Percentiles rank a stretch among this genome's conserved stretches.
Conservation (phyloP, 257 asterid species). For the Misopates orontium region DNA sequence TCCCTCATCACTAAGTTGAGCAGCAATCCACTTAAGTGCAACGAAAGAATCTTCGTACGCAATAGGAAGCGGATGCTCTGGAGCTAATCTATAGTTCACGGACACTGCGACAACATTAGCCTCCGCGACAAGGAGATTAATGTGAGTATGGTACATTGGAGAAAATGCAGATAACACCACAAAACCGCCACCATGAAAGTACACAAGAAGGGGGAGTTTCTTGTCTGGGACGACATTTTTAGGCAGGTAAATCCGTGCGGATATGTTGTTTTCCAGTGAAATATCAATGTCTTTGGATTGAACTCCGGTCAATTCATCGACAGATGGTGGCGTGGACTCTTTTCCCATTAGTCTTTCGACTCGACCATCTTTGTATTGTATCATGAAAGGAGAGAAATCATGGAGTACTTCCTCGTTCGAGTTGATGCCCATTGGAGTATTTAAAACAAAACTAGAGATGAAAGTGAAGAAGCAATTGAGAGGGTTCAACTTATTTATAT, state of each 20-base stretch:
- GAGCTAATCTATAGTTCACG: slow-evolving; percentile 47
- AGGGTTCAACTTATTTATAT: too few relatives aligned
- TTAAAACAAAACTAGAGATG: not conserved
- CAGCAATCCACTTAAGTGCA: slow-evolving; percentile 35
- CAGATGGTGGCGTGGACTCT: slow-evolving; percentile 26
- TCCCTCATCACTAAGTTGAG: slow-evolving; percentile 19
- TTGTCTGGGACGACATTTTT: not conserved
- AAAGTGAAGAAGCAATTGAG: not conserved
- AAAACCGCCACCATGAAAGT: slow-evolving; percentile 51
- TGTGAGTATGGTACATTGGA: slow-evolving; percentile 36
- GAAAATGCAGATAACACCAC: slow-evolving; percentile 42
- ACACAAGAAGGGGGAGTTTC: slow-evolving; percentile 38
- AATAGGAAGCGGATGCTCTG: slow-evolving; percentile 40
- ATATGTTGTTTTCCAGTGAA: not conserved
- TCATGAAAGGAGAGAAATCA: slow-evolving; percentile 40
- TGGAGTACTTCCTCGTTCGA: slow-evolving; percentile 26
- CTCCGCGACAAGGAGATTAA: slow-evolving; percentile 29
- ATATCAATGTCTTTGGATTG: slow-evolving; percentile 36
- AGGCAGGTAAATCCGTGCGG: slow-evolving; percentile 37
- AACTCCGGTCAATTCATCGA: slow-evolving; percentile 33
- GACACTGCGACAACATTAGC: slow-evolving; percentile 35
- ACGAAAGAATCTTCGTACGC: slow-evolving; percentile 38
- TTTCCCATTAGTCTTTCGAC: slow-evolving; percentile 38
- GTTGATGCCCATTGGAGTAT: not conserved
- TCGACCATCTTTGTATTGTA: slow-evolving; percentile 39